Evolutionary conservation across 192 early-diverging fungal species (phyloP).

Genomic region (Obelidium mucronatum): DNA sequence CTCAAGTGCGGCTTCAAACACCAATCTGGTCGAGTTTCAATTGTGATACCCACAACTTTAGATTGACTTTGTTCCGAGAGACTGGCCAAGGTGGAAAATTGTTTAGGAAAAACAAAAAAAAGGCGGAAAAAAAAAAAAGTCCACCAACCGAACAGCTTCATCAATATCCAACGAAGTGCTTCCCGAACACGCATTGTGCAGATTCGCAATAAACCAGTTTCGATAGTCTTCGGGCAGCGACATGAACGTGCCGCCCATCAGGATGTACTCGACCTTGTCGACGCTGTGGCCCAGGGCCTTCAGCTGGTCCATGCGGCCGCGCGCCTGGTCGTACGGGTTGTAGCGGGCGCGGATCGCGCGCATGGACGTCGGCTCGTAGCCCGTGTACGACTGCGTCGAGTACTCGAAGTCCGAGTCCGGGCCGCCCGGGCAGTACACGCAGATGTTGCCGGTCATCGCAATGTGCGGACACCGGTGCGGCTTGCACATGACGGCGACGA

Average conservation of each 20-base stretch:
- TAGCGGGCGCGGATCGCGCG: conserved; percentile 98
- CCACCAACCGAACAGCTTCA: conserved; percentile 90
- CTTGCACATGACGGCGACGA: conserved; percentile 97
- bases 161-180: conserved; percentile 89
- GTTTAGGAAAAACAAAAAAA: background rate
- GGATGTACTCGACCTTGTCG: conserved; percentile 97
- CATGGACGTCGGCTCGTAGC: conserved; percentile 99
- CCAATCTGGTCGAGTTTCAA: conserved; percentile 98
- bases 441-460: conserved; percentile 99
- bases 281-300: conserved; percentile 92
- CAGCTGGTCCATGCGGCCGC: conserved; percentile 94
- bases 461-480: conserved; percentile 98
- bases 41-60: conserved; percentile 99
- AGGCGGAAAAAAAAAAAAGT: background rate
- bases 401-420: conserved; percentile 99
- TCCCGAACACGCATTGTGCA: conserved; percentile 96
- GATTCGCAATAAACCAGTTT: conserved; percentile 96
- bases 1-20: conserved; percentile 95
- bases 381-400: conserved; percentile 99
- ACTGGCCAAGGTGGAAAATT: conserved; percentile 33
- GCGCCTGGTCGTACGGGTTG: conserved; percentile 94
- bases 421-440: conserved; percentile 98
- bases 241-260: conserved; percentile 99
- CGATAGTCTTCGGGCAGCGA: conserved; percentile 93
- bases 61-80: conserved; percentile 96